Evolutionary conservation across 768 basidiomycete species (phyloP).

Genomic region (Tricholoma matsutake): DNA sequence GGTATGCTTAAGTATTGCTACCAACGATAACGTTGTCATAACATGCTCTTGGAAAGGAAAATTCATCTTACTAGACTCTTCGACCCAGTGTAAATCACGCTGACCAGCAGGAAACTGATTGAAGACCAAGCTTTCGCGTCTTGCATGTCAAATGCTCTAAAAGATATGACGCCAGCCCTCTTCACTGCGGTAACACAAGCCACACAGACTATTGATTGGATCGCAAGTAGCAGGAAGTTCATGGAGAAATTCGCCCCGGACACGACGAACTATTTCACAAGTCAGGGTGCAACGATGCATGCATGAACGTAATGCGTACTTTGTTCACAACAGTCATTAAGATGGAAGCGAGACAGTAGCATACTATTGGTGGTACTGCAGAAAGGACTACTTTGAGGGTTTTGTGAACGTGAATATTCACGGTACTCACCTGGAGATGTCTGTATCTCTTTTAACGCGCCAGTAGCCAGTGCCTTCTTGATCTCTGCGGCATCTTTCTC

Average conservation of each 20-base stretch:
- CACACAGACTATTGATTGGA: constrained; percentile 89
- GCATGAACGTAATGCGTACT: constrained; percentile 39
- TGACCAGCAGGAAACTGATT: constrained; percentile 87
- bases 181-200: constrained; percentile 73
- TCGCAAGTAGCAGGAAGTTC: constrained; percentile 91
- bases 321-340: constrained; percentile 98
- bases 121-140: constrained; percentile 96
- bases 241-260: constrained; percentile 92
- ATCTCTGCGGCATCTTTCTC: constrained; percentile 30
- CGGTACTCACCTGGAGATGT: constrained; percentile 23
- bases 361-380: constrained; percentile 75
- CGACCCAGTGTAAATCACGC: constrained; percentile 96
- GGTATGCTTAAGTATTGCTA: constrained; percentile 98
- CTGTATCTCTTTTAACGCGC: constrained; percentile 24
- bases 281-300: not conserved
- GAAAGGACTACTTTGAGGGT: not conserved
- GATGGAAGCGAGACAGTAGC: constrained; percentile 91
- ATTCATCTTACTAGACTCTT: constrained; percentile 81
- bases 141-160: constrained; percentile 75
- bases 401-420: not conserved
- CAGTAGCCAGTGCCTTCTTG: constrained; percentile 36
- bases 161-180: constrained; percentile 72
- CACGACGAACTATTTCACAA: constrained; percentile 74
- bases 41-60: not conserved
- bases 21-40: not conserved